Conservation (phyloP, 2,329 filamentous ascomycete genomes). For the Monosporascus ibericus region DNA sequence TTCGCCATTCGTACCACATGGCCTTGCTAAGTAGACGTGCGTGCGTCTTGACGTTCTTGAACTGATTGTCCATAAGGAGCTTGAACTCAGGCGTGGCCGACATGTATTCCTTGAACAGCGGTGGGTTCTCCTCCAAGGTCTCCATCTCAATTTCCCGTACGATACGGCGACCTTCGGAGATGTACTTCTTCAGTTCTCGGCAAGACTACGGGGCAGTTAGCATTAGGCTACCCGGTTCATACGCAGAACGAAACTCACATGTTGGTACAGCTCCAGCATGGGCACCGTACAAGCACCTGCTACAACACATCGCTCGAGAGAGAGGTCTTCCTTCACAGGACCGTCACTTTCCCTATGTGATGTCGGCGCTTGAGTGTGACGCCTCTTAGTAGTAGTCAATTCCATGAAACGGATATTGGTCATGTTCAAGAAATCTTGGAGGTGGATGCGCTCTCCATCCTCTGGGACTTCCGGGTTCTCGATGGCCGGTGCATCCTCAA, state of each 20-base stretch:
- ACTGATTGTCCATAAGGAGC: conserved; percentile 86
- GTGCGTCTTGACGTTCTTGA: conserved; percentile 95
- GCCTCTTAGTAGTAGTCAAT: conserved; percentile 87
- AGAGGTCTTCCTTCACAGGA: conserved; percentile 44
- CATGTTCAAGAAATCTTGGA: conserved; percentile 91
- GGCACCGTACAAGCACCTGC: conserved; percentile 88
- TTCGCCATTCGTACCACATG: conserved; percentile 98
- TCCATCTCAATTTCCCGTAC: conserved; percentile 87
- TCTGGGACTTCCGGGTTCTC: conserved; percentile 38
- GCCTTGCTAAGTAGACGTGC: conserved; percentile 86
- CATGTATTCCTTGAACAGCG: conserved; percentile 87
- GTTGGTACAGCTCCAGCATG: conserved; percentile 90
- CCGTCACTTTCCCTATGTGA: conserved; percentile 35
- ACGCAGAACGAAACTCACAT: conserved; percentile 45
- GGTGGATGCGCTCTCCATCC: conserved; percentile 60
- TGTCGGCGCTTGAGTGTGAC: conserved; percentile 69
- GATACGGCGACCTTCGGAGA: conserved; percentile 83
- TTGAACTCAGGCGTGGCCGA: conserved; percentile 78
- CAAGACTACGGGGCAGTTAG: conserved; percentile 54
- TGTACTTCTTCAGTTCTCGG: conserved; percentile 93
- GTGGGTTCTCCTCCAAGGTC: conserved; percentile 83
- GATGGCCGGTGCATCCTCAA: conserved; percentile 34
- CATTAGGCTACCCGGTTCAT: not conserved
- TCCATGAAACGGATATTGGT: conserved; percentile 99
- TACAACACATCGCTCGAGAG: conserved; percentile 73